Percentiles rank a stretch among this genome's conserved stretches.
These are phyloP conservation scores for Coniferiporia weirii DNA, from an alignment of 1,284 basidiomycete genomes.

Conservation along the genomic window DNA sequence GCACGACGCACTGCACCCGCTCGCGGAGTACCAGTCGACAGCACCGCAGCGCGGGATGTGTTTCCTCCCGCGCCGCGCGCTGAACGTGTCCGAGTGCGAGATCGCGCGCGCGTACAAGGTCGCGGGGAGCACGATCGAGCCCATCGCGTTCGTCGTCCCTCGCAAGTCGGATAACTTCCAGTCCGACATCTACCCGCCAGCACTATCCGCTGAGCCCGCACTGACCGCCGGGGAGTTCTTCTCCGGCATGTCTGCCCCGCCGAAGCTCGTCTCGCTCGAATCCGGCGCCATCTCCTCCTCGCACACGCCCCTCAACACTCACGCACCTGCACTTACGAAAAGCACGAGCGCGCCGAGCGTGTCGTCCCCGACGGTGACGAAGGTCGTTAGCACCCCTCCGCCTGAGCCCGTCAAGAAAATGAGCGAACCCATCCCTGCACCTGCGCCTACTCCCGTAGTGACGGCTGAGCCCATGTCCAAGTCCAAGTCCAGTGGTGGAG, in stretches of 20 bases:
- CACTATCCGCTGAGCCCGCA: constrained; percentile 83
- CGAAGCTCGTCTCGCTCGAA: constrained; percentile 67
- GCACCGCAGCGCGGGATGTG: constrained; percentile 96
- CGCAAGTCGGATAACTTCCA: constrained; percentile 89
- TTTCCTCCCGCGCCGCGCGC: constrained; percentile 87
- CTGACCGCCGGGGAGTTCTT: constrained; percentile 86
- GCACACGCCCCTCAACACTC: constrained; percentile 28
- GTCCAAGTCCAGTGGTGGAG: constrained; percentile 18
- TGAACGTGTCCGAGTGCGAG: constrained; percentile 89
- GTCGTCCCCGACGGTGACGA: constrained; percentile 27
- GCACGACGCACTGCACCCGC: constrained; percentile 72
- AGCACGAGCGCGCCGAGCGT: constrained; percentile 33
- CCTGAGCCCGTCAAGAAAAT: constrained; percentile 11
- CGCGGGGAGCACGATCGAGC: constrained; percentile 70
- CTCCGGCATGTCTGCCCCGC: constrained; percentile 67
- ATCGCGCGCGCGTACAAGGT: constrained; percentile 96
- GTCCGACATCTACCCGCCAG: constrained; percentile 93
- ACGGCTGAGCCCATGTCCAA: background rate
- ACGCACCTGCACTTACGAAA: constrained; percentile 25
- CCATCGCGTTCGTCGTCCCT: constrained; percentile 91
- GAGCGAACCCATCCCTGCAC: constrained; percentile 24
- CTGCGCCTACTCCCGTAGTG: constrained; percentile 24
- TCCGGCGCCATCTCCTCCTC: constrained; percentile 44
- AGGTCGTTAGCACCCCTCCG: constrained; percentile 23
- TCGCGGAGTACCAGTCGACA: constrained; percentile 85